Base-by-base conservation (phyloP, 257 asterid genomes). In the Ilex aquifolium region DNA sequence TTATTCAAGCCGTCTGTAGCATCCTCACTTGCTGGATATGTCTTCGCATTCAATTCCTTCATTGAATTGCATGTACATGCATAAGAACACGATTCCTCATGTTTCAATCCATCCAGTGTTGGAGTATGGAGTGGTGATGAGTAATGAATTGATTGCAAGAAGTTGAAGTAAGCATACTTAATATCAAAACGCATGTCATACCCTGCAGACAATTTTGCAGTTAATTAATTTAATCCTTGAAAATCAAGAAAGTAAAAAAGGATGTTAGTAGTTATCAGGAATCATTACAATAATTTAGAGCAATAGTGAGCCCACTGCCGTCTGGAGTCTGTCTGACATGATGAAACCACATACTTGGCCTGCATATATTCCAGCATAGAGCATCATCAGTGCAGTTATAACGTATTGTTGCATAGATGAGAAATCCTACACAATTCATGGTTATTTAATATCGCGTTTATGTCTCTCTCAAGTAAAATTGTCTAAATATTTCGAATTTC, bases 261-360 rank as follows among this genome's bases (percentile, higher is more conserved):
- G 4, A 12, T 49, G 54, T 11, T 12, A 11, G 10, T 11, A 0
- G 10, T 11, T 11, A 49, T 12, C 14, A 11, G 54, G 14, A 14
- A 53, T 15, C 51, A 52, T 73, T 82, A 92, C 97, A 92, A 69
- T 85, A 89, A 83, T 92, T 89, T 54, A 92, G 70, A 6, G 99
- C 97, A 6, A 92, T 79, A 9, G 94, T 78, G 69, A 92, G 91
- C 65, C 88, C 87, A 17, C 80, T 63, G 2, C 78, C 80, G 63
- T 87, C 96, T 17, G 82, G 80, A 71, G 69, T 75, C 80, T 89
- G 99, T 62, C 77, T 76, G 65, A 89, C 97, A 62, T 92, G 93
- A 72, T 89, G 97, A 75, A 85, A 92, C 97, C 99, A 92, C 97
- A 87, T 89, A 79, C 96, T 89, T 4, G 99, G 98, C 93, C 96